Conservation (phyloP, 768 basidiomycete species). For the Russula vinacea region DNA sequence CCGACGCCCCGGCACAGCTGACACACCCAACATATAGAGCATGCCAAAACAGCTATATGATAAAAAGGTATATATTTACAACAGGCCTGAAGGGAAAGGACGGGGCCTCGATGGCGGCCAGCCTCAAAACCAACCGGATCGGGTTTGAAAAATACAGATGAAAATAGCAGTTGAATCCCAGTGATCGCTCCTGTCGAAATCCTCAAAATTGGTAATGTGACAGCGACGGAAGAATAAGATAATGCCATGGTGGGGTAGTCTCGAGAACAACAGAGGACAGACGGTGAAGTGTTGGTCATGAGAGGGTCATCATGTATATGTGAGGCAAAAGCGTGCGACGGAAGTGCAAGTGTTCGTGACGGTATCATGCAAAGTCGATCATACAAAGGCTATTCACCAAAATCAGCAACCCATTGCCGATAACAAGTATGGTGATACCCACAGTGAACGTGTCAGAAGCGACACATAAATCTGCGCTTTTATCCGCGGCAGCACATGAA, state of each 20-base stretch:
- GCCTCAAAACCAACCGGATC: conserved; percentile 13
- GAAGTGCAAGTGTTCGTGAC: conserved; percentile 11
- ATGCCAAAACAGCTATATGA: conserved; percentile 17
- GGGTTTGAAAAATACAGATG: conserved; percentile 17
- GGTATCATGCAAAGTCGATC: conserved; percentile 10
- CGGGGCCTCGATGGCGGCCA: conserved; percentile 9
- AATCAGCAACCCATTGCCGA: conserved; percentile 1
- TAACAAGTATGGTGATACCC: background rate
- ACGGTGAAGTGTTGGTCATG: conserved; percentile 7
- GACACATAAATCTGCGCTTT: background rate
- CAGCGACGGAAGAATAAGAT: conserved; percentile 7
- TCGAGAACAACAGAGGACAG: conserved; percentile 19
- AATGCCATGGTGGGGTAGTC: conserved; percentile 7
- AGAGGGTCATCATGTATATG: conserved; percentile 20
- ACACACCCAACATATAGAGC: background rate
- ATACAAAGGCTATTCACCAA: conserved; percentile 19
- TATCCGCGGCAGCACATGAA: conserved; percentile 70
- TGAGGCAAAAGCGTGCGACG: conserved; percentile 7
- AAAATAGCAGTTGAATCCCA: conserved; percentile 6
- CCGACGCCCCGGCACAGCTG: too few relatives aligned
- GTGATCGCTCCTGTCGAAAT: background rate
- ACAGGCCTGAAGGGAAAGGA: conserved; percentile 7
- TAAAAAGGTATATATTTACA: conserved; percentile 27
- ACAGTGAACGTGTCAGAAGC: conserved; percentile 8
- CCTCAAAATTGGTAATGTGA: conserved; percentile 7